Evolutionary conservation across 1,284 basidiomycete genomes (phyloP), one percentile per base, ranked within the genome.

Genomic region (Vanrija sp.): DNA sequence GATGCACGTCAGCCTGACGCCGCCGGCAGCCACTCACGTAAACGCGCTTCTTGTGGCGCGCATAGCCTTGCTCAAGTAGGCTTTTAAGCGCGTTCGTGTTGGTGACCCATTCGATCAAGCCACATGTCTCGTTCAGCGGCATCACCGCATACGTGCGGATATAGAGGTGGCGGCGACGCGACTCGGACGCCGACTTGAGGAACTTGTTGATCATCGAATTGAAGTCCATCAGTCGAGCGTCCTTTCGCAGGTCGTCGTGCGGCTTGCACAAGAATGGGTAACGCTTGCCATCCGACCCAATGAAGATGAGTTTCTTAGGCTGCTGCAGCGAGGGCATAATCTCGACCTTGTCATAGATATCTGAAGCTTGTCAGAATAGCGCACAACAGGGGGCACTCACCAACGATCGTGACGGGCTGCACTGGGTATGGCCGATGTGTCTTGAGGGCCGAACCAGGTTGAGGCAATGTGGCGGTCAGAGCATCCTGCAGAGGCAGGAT

Each of bases 201-300:
- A 98, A 78, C 72, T 97, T 98, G 78, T 98, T 98, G 78, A 99
- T 95, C 78, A 99, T 95, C 4, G 89, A 84, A 67, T 97, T 94
- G 74, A 98, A 91, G 72, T 98, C 96, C 95, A 98, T 98, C 54
- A 99, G 76, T 9, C 96, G 84, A 0, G 95, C 94, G 68, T 99
- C 96, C 76, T 99, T 99, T 43, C 96, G 83, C 43, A 99, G 79
- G 75, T 99, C 96, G 70, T 99, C 96, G 73, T 94, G 94, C 2
- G 96, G 95, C 75, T 99, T 99, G 61, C 91, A 93, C 15, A 99
- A 80, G 80, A 98, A 98, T 67, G 85, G 87, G 75, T 98, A 98
- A 2, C 79, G 78, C 54, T 85, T 83, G 3, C 92, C 93, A 66
- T 98, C 84, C 53, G 84, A 87, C 0, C 90, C 94, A 23, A 78